Conservation (phyloP, 2,329 filamentous ascomycete species). For the Exophiala xenobiotica region DNA sequence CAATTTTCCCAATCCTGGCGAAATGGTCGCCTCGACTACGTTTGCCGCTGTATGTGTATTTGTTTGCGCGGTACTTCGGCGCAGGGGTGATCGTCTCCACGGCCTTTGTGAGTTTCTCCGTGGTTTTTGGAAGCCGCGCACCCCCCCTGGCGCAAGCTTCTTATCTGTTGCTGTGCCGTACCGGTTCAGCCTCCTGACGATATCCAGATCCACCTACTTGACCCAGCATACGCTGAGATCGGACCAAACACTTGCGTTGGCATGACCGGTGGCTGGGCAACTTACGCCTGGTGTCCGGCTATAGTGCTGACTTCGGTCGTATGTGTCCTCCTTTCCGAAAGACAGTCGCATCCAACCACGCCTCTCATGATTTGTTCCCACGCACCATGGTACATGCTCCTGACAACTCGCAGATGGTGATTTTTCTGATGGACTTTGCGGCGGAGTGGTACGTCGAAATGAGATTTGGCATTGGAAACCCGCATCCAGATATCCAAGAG, state of each 20-base stretch:
- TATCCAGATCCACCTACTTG: slow-evolving; percentile 48
- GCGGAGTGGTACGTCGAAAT: slow-evolving; percentile 53
- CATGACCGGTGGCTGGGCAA: slow-evolving; percentile 53
- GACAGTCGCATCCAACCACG: too few species aligned
- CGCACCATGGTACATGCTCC: too few species aligned
- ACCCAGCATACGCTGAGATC: slow-evolving; percentile 45
- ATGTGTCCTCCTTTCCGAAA: too few species aligned
- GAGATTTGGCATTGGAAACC: slow-evolving; percentile 41
- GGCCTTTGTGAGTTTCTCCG: slow-evolving; percentile 34
- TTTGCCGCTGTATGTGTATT: slow-evolving; percentile 44
- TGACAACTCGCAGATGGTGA: slow-evolving; percentile 36
- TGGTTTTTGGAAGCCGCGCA: too few species aligned
- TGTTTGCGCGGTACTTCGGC: slow-evolving; percentile 50
- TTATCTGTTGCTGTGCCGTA: too few species aligned
- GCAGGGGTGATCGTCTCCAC: slow-evolving; percentile 49
- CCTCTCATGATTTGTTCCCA: too few species aligned
- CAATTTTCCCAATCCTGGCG: slow-evolving; percentile 48
- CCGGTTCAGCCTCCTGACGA: too few species aligned
- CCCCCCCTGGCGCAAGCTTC: too few species aligned
- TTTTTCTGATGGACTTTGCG: slow-evolving; percentile 53
- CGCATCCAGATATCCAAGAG: slow-evolving; percentile 22
- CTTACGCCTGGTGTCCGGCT: slow-evolving; percentile 48
- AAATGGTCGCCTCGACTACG: slow-evolving; percentile 37
- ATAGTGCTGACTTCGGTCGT: slow-evolving; percentile 48
- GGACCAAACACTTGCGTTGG: slow-evolving; percentile 52